Conservation (phyloP, 495 filamentous ascomycete genomes). For the Hypoxylon intermedium region DNA sequence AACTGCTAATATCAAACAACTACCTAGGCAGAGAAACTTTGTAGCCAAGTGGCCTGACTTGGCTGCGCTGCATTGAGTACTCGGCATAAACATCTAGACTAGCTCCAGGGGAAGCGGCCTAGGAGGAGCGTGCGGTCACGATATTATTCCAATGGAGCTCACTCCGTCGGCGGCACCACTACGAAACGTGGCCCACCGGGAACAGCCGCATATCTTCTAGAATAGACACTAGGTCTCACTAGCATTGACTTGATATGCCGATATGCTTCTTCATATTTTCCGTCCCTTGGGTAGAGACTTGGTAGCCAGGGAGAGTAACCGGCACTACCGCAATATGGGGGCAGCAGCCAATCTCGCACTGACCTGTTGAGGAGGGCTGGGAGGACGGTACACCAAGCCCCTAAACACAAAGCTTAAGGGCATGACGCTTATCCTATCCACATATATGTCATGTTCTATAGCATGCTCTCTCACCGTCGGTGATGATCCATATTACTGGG, state of each 20-base stretch:
- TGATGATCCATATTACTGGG: neutral
- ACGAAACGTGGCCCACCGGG: constrained; percentile 19
- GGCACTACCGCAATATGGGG: neutral
- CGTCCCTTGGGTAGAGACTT: neutral
- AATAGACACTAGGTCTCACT: neutral
- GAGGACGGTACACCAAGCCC: constrained; percentile 3
- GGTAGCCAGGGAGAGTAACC: neutral
- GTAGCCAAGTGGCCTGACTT: too few species aligned
- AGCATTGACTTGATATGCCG: too few species aligned
- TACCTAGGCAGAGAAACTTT: too few species aligned
- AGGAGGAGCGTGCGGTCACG: neutral
- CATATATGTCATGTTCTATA: neutral
- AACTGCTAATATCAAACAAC: too few species aligned
- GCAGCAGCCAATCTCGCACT: constrained; percentile 19
- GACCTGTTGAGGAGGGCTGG: constrained; percentile 19
- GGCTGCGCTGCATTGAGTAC: constrained; percentile 2
- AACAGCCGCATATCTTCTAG: neutral
- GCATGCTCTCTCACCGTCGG: neutral
- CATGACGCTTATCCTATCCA: constrained; percentile 5
- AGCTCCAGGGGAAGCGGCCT: neutral
- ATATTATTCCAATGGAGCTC: constrained; percentile 4
- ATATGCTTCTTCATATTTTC: too few species aligned
- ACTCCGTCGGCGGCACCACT: constrained; percentile 3
- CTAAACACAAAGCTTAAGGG: neutral
- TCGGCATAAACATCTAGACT: neutral